These are phyloP conservation scores for Chrysanthemum makinoi DNA, from an alignment of 129 eudicot genomes.

Conservation along the genomic window DNA sequence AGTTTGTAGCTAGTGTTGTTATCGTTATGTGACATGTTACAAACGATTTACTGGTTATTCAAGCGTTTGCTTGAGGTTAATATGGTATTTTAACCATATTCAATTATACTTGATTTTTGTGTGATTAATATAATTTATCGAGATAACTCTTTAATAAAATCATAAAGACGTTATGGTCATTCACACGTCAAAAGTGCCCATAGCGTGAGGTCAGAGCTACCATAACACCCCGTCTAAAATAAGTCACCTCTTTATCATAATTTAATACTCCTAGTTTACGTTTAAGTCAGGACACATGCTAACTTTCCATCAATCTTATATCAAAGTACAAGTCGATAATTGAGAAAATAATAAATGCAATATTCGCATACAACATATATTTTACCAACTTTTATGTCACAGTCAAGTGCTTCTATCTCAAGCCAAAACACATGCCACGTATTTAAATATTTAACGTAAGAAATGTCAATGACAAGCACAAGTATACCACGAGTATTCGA, in stretches of 20 bases:
- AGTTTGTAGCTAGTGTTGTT: too few relatives aligned
- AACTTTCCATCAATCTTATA: not conserved
- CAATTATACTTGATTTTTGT: too few relatives aligned
- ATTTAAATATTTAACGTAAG: not conserved
- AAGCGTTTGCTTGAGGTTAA: too few relatives aligned
- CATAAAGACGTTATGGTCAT: too few relatives aligned
- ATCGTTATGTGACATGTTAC: too few relatives aligned
- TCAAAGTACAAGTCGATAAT: not conserved
- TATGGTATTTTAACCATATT: too few relatives aligned
- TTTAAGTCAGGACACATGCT: not conserved
- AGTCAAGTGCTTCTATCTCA: not conserved
- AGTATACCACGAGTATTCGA: too few relatives aligned
- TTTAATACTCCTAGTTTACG: not conserved
- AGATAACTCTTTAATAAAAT: too few relatives aligned
- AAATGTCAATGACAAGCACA: not conserved
- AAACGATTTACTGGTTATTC: too few relatives aligned
- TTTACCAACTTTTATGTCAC: conserved; percentile 5
- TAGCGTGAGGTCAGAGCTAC: too few relatives aligned
- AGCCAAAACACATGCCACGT: conserved; percentile 26
- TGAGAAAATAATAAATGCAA: not conserved
- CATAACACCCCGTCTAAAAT: not conserved
- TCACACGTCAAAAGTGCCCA: too few relatives aligned
- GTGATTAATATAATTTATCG: too few relatives aligned
- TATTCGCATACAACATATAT: conserved; percentile 7
- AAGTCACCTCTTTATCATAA: not conserved